Evolutionary conservation across 805 yeast genomes (phyloP).

Genomic region (Wickerhamiella sergipiensis): DNA sequence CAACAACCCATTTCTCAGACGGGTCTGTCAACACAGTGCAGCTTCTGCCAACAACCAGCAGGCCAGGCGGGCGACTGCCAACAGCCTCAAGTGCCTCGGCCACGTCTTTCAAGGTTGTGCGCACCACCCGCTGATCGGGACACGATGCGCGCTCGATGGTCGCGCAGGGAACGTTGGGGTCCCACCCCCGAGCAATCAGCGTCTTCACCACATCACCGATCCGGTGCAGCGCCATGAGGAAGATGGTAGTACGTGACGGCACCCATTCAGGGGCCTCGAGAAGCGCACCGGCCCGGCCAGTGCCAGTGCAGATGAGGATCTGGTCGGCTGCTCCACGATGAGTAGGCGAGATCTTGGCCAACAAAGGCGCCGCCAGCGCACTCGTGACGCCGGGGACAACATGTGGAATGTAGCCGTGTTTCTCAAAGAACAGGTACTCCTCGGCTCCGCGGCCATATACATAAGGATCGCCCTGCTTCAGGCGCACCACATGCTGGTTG

Average conservation of each 20-base stretch:
- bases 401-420: constrained; percentile 53
- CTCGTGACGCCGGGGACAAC: constrained; percentile 86
- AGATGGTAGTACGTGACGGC: constrained; percentile 63
- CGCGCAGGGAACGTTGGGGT: constrained; percentile 58
- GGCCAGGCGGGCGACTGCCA: constrained; percentile 89
- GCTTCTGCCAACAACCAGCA: constrained; percentile 67
- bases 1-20: constrained; percentile 32
- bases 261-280: constrained; percentile 70
- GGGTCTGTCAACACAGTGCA: constrained; percentile 39
- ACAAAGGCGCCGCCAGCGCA: constrained; percentile 76
- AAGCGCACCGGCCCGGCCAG: constrained; percentile 74
- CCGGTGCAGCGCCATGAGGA: constrained; percentile 82
- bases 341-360: constrained; percentile 76
- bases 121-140: constrained; percentile 76
- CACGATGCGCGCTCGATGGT: constrained; percentile 86
- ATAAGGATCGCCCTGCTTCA: constrained; percentile 95
- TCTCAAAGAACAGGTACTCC: constrained; percentile 56
- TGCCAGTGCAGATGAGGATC: constrained; percentile 85
- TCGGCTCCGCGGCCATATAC: constrained; percentile 96
- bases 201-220: constrained; percentile 25
- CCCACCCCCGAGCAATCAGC: constrained; percentile 53
- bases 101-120: constrained; percentile 55
- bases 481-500: constrained; percentile 71
- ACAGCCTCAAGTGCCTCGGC: constrained; percentile 59
- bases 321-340: constrained; percentile 89